Base-by-base conservation (phyloP, 106 monocot species). In the Dendrobium nobile region DNA sequence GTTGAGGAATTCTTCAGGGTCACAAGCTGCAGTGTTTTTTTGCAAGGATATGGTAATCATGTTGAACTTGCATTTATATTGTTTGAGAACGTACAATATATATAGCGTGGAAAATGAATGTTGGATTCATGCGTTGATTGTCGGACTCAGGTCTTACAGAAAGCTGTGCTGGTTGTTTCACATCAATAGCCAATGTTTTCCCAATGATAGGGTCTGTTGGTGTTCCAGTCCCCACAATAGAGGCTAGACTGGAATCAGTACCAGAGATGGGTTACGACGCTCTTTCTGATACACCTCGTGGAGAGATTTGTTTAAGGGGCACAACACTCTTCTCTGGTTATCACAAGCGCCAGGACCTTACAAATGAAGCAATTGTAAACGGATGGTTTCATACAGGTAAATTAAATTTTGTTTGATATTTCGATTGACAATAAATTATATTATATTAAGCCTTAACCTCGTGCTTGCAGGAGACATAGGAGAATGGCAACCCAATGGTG, bases 381-480 rank as follows among this genome's bases (percentile, higher is more conserved):
- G 94, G 94, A 19, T 98, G 94, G 97, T 95, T 98, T 79, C 97
- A 98, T 72, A 98, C 97, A 61, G 97, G 97, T 95, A 78, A 37
- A 7, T 73, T 48, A 58, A 18, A 27, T 61, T 4, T 37, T 13
- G 18, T 10, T 68, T 19, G 11, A 42, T n/a, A 20, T 59, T 27
- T 31, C 33, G 10, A 3, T 13, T 13, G 13, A 13, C 13, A 10
- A 13, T 13, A 10, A 51, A 13, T 51, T 2, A 51, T 2, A 31
- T 9, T 51, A 51, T 51, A 13, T 13, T 51, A 51, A 51, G 2
- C 3, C 51, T 51, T 47, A 15, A 51, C 10, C 10, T 51, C 51
- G 2, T 51, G 51, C 15, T 51, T 86, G 74, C 84, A 98, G 98
- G 98, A 67, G 98, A 98, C 58, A 87, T 98, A 65, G 98, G 98